Percentiles rank a stretch among this genome's conserved stretches.
Evolutionary conservation across 164 flowering plant species (phyloP).

Genomic region (Annona squamosa): DNA sequence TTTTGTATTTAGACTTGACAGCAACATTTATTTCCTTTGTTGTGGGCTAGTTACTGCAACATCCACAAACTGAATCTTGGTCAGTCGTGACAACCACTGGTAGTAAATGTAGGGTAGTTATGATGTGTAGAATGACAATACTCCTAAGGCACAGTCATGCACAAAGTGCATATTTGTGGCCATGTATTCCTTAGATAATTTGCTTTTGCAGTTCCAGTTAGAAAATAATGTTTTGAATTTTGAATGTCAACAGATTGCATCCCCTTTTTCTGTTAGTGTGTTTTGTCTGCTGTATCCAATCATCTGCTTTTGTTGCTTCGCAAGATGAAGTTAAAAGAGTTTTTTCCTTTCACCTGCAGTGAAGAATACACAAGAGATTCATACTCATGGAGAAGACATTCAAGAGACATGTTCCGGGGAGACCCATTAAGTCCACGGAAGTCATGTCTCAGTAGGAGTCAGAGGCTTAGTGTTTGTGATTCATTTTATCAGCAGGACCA

Average conservation of each 20-base stretch:
- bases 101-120: no score
- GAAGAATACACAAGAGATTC: constrained; percentile 50
- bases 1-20: no score
- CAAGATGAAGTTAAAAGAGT: not conserved
- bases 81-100: no score
- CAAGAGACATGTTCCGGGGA: constrained; percentile 28
- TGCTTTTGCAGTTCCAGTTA: not conserved
- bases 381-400: constrained; percentile 51
- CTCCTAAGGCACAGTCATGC: no score
- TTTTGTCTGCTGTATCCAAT: not conserved
- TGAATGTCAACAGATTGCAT: not conserved
- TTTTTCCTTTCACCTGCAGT: constrained; percentile 30
- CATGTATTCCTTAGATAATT: not conserved
- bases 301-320: not conserved
- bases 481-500: constrained; percentile 28
- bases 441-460: constrained; percentile 31
- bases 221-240: not conserved
- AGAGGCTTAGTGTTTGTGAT: constrained; percentile 18
- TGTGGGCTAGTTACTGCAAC: no score
- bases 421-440: constrained; percentile 33
- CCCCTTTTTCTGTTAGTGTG: not conserved
- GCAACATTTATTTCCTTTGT: not conserved
- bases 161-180: no score
- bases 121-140: no score
- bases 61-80: no score